A percentile compares a stretch with the other conserved stretches of the same genome.
phyloP scores from a whole-genome alignment of 768 basidiomycete species.

The Dentipellis sp. region DNA sequence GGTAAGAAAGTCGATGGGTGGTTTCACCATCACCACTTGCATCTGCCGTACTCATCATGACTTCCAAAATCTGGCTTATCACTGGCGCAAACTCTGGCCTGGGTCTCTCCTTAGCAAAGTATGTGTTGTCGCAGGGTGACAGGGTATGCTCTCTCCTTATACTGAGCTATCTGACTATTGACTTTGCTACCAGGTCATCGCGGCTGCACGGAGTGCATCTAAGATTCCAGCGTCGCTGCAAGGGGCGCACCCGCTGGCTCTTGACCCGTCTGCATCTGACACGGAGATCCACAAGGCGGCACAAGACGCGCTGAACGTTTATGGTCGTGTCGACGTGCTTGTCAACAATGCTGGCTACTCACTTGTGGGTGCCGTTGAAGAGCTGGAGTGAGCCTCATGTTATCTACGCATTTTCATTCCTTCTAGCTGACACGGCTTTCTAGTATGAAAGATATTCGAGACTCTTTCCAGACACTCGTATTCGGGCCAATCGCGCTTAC shows the following conservation, averaged over 20 bases:
- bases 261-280: neutral
- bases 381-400: constrained; percentile 1
- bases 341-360: constrained; percentile 4
- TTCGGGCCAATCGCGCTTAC: constrained; percentile 20
- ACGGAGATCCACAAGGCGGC: constrained; percentile 2
- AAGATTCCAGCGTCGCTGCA: constrained; percentile 1
- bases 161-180: neutral
- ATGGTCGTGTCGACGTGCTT: constrained; percentile 9
- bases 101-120: constrained; percentile 1
- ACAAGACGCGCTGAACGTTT: constrained; percentile 2
- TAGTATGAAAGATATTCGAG: constrained; percentile 9
- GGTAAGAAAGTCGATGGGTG: neutral
- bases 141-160: neutral
- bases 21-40: neutral
- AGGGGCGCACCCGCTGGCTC: neutral
- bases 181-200: neutral
- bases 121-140: constrained; percentile 1
- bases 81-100: constrained; percentile 9
- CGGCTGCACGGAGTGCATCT: neutral
- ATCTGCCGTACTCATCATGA: neutral
- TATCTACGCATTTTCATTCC: too few relatives aligned
- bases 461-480: constrained; percentile 20
- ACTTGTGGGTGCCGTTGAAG: neutral
- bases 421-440: neutral
- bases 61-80: constrained; percentile 7